Conservation (phyloP, 2,329 filamentous ascomycete species). For the Fusarium globosum region DNA sequence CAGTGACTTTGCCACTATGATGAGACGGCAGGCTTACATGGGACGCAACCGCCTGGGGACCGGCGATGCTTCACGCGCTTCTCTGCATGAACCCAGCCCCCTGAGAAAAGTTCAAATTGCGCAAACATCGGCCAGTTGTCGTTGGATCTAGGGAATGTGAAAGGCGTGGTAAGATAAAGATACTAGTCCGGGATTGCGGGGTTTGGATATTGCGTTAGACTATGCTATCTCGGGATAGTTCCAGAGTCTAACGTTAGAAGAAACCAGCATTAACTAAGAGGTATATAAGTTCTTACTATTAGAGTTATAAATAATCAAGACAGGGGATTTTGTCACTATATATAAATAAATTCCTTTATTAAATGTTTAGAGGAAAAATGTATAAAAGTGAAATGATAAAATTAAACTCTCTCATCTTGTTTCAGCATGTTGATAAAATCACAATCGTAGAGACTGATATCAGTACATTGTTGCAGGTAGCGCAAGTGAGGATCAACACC, state of each 20-base stretch:
- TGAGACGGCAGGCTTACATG: not conserved
- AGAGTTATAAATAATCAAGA: too few relatives aligned
- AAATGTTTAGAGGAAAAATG: too few relatives aligned
- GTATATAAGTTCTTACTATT: too few relatives aligned
- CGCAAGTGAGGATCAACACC: not conserved
- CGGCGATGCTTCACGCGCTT: not conserved
- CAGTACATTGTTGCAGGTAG: not conserved
- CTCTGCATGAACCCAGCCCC: not conserved
- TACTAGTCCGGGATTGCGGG: not conserved
- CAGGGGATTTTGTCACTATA: too few relatives aligned
- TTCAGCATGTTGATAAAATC: not conserved
- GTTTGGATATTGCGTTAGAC: not conserved
- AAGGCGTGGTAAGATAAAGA: not conserved
- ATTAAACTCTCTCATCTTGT: not conserved
- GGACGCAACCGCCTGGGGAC: not conserved
- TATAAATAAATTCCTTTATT: rapidly evolving
- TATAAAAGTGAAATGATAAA: not conserved
- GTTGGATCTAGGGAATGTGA: not conserved
- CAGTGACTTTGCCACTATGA: not conserved
- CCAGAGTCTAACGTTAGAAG: not conserved
- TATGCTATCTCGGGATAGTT: not conserved
- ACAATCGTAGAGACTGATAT: too few relatives aligned
- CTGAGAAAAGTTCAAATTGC: not conserved
- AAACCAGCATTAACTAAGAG: not conserved
- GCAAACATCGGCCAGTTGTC: not conserved